Conservation (phyloP, 2,329 filamentous ascomycete species). For the Trichoderma pleuroti region DNA sequence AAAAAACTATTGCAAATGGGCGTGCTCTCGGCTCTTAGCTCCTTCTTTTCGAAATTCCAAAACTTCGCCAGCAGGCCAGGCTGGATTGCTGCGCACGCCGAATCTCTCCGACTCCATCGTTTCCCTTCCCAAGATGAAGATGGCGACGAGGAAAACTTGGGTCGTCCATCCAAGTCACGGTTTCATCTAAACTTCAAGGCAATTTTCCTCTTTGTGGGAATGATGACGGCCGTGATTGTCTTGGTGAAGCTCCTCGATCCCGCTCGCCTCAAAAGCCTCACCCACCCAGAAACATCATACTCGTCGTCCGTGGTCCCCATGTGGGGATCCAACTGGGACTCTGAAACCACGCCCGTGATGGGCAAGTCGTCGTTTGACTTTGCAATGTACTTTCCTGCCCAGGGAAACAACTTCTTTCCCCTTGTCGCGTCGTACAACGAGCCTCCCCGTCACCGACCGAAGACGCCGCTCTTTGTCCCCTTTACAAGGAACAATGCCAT, state of each 20-base stretch:
- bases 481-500: slow-evolving; percentile 15
- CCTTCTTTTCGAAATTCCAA: not conserved
- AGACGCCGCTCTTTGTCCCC: slow-evolving; percentile 8
- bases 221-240: not conserved
- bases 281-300: not conserved
- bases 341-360: not conserved
- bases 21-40: not conserved
- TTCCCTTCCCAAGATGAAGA: slow-evolving; percentile 1
- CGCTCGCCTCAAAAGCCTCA: not conserved
- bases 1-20: not conserved
- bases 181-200: not conserved
- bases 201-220: not conserved
- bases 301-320: not conserved
- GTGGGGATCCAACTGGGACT: not conserved
- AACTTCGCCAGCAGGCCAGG: not conserved
- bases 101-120: not conserved
- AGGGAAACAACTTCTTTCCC: slow-evolving; percentile 16
- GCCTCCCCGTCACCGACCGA: slow-evolving; percentile 15
- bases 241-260: not conserved
- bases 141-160: not conserved
- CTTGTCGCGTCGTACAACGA: slow-evolving; percentile 15
- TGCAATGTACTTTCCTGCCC: slow-evolving; percentile 1
- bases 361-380: slow-evolving; percentile 1
- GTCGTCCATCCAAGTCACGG: not conserved
- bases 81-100: slow-evolving; percentile 5